Conservation (phyloP, 2,329 filamentous ascomycete genomes). For the Colletotrichum coccodes region DNA sequence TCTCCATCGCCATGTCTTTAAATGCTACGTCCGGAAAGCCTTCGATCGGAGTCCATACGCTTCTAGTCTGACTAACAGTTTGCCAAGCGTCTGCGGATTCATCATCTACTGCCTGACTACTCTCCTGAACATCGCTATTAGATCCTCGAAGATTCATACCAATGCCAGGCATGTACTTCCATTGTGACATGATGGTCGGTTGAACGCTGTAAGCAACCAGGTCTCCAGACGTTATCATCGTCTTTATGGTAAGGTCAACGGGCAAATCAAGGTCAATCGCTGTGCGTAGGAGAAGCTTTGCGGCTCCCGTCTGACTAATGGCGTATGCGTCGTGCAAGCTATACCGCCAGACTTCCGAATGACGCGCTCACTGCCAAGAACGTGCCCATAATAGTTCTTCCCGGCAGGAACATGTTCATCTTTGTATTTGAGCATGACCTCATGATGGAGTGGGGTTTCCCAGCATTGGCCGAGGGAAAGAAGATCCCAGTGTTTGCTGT, state of each 20-base stretch:
- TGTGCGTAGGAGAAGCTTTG: background rate
- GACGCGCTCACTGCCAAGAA: background rate
- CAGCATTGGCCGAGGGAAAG: background rate
- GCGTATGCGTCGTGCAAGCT: background rate
- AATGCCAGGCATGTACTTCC: background rate
- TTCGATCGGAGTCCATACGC: background rate
- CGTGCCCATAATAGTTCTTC: background rate
- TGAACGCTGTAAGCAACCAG: background rate
- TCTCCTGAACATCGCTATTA: background rate
- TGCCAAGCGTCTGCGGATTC: background rate
- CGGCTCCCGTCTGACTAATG: background rate
- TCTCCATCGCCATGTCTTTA: background rate
- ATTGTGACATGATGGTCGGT: background rate
- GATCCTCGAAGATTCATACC: background rate
- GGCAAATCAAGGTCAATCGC: background rate
- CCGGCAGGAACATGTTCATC: background rate
- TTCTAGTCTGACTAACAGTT: background rate
- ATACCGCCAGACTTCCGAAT: background rate
- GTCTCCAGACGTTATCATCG: background rate
- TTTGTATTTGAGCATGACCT: background rate
- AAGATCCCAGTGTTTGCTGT: background rate
- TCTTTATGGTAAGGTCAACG: background rate
- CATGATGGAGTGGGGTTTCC: background rate
- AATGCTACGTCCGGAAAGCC: background rate
- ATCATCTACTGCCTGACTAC: background rate